These are phyloP conservation scores for Boechera divaricarpa DNA, from an alignment of 345 rosid species.

Conservation along the genomic window DNA sequence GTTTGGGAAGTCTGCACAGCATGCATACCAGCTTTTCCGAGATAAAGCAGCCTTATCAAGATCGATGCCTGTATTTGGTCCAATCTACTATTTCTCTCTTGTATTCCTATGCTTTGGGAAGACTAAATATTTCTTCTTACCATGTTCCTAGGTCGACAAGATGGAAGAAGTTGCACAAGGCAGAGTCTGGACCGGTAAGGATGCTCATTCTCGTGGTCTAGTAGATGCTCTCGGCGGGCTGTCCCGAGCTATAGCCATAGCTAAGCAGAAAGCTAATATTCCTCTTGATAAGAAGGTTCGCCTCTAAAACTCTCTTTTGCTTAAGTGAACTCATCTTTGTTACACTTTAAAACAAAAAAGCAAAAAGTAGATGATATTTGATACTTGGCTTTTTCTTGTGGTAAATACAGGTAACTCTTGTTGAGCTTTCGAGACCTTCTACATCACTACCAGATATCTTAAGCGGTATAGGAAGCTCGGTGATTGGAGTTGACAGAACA, in stretches of 20 bases:
- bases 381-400: conserved; percentile 16
- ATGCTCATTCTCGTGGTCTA: conserved; percentile 80
- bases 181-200: conserved; percentile 96
- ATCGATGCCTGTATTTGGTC: conserved; percentile 74
- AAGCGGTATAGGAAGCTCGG: conserved; percentile 69
- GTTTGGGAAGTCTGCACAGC: conserved; percentile 80
- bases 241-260: conserved; percentile 88
- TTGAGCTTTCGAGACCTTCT: conserved; percentile 84
- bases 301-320: conserved; percentile 10
- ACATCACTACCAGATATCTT: conserved; percentile 73
- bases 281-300: conserved; percentile 67
- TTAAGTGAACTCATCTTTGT: conserved; percentile 5
- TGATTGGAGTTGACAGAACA: conserved; percentile 71
- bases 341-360: conserved; percentile 2
- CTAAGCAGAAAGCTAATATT: conserved; percentile 78
- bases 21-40: conserved; percentile 78
- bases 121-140: conserved; percentile 5
- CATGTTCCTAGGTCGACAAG: conserved; percentile 61
- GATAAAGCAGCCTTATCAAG: conserved; percentile 91
- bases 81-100: conserved; percentile 25
- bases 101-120: neutral
- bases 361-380: conserved; percentile 16
- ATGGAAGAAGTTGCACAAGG: conserved; percentile 99
- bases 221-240: conserved; percentile 90
- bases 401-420: conserved; percentile 67